Evolutionary conservation across 768 basidiomycete species (phyloP), one percentile per base, ranked within the genome.

Genomic region (Leucocoprinus sp.): DNA sequence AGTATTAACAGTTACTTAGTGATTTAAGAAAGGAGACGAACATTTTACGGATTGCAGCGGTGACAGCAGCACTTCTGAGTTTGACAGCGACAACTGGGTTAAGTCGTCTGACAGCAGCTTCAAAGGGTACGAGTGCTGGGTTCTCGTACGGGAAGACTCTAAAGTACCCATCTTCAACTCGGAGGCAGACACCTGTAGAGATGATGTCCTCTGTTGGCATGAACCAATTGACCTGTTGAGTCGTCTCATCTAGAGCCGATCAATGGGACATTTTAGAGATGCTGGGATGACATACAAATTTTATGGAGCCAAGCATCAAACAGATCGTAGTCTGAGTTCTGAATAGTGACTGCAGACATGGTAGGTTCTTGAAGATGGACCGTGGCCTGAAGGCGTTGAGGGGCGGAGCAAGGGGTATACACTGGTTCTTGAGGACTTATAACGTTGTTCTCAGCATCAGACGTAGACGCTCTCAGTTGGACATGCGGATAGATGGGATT

Each of bases 91-190:
- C 87, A 23, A 85, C 83, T 1, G 89, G 87, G 58, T 92, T 92
- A 43, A 93, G 70, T 40, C 67, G 63, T 18, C 80, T 71, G 9
- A 93, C 76, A 1, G 86, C 87, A 0, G 78, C 79, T 63, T 88
- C 88, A 53, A 93, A 93, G 0, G 84, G 80, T 12, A 78, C 69
- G 21, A 93, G 75, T 27, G 71, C 72, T 4, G 71, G 67, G 57
- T 86, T 87, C 59, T 91, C 82, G 57, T 90, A 89, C 0, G 89
- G 89, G 57, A 89, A 93, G n/a, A 89, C 80, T 21, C 89, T 78
- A 59, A 85, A 89, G 53, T 74, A 73, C 26, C 65, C 64, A 45
- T 65, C 63, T 47, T 67, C 73, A 19, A 82, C 82, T 38, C 84
- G 77, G 37, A 89, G 66, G 50, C 80, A 83, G 37, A 88, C 86